Base-by-base conservation (phyloP, 1,284 basidiomycete species). In the Ganoderma resinaceum region DNA sequence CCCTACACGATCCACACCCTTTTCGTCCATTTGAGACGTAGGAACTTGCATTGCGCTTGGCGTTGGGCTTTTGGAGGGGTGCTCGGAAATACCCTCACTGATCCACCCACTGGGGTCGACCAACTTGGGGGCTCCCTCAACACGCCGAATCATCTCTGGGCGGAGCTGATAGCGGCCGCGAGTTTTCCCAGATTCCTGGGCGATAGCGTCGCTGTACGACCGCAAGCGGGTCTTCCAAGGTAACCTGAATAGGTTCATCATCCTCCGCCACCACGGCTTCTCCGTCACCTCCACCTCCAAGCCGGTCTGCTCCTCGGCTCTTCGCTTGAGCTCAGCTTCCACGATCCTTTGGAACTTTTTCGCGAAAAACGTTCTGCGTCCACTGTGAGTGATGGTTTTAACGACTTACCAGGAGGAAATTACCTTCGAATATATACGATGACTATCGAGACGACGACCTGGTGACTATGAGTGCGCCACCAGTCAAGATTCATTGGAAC, bases 131-230 rank as follows among this genome's bases (percentile, higher is more conserved):
- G 90, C 90, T 62, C 88, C 89, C 66, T 95, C 91, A 80, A 95
- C 88, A 46, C 95, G 84, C 52, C 91, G 89, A 74, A 97, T 96
- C 95, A 97, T 97, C 70, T 94, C 91, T 40, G 91, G 84, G 52
- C 87, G 82, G n/a, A 96, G 72, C 40, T 74, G 76, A 35, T 71
- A 57, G 26, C 72, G 66, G 11, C 71, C 66, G 16, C 72, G 75
- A 23, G 72, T 67, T 20, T 67, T 63, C 20, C 59, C 59, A 1
- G 70, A 59, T 18, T 70, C 69, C 38, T 65, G 70, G 46, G 68
- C 46, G n/a, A 65, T 67, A 18, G 61, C 63, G n/a, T 72, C 69
- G 35, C 62, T 63, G 37, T 69, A 66, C 14, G 72, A 70, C 12
- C 66, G 63, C 35, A 67, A 29, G 23, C 57, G 66, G 26, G 70